A percentile compares a stretch with the other conserved stretches of the same genome.
These are phyloP conservation scores for Aegle marmelos DNA, from an alignment of 345 rosid species.

Conservation along the genomic window DNA sequence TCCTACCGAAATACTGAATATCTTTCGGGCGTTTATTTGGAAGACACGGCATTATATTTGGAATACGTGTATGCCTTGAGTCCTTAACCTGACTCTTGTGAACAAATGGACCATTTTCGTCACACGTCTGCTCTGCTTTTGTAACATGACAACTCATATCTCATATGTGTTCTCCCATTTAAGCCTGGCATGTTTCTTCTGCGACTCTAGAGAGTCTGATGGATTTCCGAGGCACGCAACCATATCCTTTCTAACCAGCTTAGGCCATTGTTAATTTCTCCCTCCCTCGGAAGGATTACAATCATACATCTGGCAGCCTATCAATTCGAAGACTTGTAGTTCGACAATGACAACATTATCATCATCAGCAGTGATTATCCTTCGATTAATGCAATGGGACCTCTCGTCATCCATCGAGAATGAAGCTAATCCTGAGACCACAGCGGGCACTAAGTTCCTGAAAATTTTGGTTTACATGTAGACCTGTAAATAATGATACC, in stretches of 20 bases:
- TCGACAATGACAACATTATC: not conserved
- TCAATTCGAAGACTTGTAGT: not conserved
- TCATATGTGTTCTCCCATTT: not conserved
- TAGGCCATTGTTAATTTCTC: not conserved
- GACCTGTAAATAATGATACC: not conserved
- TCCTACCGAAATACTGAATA: no score
- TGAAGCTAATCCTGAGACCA: not conserved
- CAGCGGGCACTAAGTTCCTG: not conserved
- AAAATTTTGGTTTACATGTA: not conserved
- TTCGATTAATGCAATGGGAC: not conserved
- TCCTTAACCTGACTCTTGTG: not conserved
- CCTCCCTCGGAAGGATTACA: not conserved
- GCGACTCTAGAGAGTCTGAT: not conserved
- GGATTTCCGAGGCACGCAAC: not conserved
- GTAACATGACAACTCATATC: not conserved
- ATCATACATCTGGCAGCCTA: not conserved
- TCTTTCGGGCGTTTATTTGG: no score
- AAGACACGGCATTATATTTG: no score
- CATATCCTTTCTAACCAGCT: not conserved
- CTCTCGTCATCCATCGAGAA: not conserved
- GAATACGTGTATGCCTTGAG: no score
- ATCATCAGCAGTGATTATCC: not conserved
- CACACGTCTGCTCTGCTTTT: not conserved
- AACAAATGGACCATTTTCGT: not conserved
- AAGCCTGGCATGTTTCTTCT: not conserved